Percentiles rank a stretch among this genome's conserved stretches.
phyloP scores from a whole-genome alignment of 306 rosid genomes.

The Prosopis cineraria region DNA sequence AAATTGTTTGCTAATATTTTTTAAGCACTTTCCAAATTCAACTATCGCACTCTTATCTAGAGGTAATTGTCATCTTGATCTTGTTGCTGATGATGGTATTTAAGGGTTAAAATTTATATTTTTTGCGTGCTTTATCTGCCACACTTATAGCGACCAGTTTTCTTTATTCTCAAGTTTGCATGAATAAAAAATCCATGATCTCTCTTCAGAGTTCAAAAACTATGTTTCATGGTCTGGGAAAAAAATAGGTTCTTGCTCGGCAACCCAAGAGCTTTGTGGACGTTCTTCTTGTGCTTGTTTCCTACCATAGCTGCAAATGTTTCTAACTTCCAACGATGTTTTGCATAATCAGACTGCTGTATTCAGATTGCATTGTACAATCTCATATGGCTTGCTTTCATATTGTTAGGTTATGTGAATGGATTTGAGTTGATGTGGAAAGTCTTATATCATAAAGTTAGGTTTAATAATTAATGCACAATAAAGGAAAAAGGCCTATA shows the following conservation, averaged over 20 bases:
- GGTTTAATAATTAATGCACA: no score
- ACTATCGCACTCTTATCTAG: background rate
- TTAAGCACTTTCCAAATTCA: background rate
- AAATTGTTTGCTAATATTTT: background rate
- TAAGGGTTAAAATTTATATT: background rate
- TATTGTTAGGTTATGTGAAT: background rate
- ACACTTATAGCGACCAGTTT: background rate
- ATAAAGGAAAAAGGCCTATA: no score
- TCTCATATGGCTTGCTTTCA: conserved; percentile 8
- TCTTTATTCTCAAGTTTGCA: background rate
- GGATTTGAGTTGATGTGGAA: no score
- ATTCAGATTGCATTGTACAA: conserved; percentile 3
- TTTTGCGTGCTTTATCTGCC: background rate
- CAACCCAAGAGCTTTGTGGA: background rate
- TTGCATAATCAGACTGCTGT: no score
- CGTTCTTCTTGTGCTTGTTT: background rate
- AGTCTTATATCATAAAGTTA: no score
- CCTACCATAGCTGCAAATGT: background rate
- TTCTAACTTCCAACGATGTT: background rate
- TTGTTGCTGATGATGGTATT: background rate
- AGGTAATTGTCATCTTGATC: background rate
- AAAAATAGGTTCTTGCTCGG: background rate
- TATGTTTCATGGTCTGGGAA: background rate
- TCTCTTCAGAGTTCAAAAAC: background rate
- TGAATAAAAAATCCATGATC: background rate